A percentile compares a stretch with the other conserved stretches of the same genome.
Conservation (phyloP, 2,329 filamentous ascomycete species). For the Microsporum canis region DNA sequence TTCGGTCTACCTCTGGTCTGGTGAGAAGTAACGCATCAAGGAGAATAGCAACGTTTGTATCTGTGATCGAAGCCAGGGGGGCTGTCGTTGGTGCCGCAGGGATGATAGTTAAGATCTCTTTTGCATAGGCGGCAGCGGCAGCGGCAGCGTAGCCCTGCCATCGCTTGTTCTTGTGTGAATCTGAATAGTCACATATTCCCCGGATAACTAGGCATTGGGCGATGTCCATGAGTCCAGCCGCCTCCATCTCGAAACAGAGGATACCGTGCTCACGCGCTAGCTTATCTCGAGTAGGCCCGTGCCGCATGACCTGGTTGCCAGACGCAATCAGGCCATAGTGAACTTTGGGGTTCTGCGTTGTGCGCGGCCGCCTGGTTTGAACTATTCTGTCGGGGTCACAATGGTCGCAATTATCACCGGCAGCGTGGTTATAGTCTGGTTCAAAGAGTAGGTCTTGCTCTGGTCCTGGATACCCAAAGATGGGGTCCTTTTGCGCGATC, state of each 20-base stretch:
- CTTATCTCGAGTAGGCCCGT: neutral
- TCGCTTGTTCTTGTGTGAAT: constrained; percentile 15
- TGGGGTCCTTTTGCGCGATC: neutral
- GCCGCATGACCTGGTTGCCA: neutral
- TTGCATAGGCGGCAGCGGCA: constrained; percentile 16
- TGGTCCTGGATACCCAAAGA: constrained; percentile 1
- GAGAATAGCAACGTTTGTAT: neutral
- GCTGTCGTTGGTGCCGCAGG: neutral
- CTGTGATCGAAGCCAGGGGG: neutral
- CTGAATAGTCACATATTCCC: constrained; percentile 17
- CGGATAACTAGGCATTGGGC: constrained; percentile 16
- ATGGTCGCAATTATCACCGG: neutral
- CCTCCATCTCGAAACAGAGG: constrained; percentile 16
- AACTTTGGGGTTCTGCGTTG: neutral
- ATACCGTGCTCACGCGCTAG: neutral
- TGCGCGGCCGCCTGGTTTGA: neutral
- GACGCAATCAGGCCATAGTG: constrained; percentile 4
- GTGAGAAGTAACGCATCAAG: neutral
- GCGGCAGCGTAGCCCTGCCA: constrained; percentile 17
- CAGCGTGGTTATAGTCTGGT: constrained; percentile 16
- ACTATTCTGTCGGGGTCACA: neutral
- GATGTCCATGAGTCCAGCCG: constrained; percentile 10
- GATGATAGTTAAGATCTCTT: constrained; percentile 5
- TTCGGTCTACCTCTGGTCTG: neutral
- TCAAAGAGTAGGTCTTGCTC: constrained; percentile 19